Evolutionary conservation across 345 rosid species (phyloP).

Genomic region (Dimocarpus longan): DNA sequence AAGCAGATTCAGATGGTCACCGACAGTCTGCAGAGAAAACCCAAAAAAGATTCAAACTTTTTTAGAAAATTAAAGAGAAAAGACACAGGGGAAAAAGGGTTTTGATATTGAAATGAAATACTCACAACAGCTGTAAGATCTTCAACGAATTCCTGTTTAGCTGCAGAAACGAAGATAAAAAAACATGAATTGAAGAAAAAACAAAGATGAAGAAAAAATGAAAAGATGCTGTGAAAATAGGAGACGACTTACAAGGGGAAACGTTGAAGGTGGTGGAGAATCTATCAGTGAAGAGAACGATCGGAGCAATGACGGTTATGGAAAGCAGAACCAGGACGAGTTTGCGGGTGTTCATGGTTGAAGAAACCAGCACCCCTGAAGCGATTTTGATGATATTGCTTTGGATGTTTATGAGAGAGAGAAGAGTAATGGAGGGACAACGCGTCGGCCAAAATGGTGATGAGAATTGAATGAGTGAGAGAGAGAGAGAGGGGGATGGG

Average conservation of each 20-base stretch:
- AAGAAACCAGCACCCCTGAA: not conserved
- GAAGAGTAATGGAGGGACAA: not conserved
- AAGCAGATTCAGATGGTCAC: constrained; percentile 67
- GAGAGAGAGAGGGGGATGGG: not conserved
- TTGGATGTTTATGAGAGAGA: not conserved
- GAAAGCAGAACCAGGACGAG: constrained; percentile 64
- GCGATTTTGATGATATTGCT: not conserved
- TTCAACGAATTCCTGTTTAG: constrained; percentile 64
- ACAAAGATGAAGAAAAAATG: not conserved
- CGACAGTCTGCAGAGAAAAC: constrained; percentile 48
- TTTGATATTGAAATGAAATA: not conserved
- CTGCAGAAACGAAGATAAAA: constrained; percentile 37
- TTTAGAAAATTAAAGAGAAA: constrained; percentile 5
- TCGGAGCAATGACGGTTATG: constrained; percentile 78
- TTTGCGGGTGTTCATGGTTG: constrained; percentile 63
- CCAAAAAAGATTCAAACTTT: constrained; percentile 14
- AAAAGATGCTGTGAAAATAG: not conserved
- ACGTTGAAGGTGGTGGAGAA: constrained; percentile 46
- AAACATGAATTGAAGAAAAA: not conserved
- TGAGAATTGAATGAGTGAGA: not conserved
- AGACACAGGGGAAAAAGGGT: not conserved
- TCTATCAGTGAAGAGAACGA: constrained; percentile 67
- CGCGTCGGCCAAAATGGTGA: constrained; percentile 9
- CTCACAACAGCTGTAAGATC: constrained; percentile 71
- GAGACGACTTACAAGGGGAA: constrained; percentile 43